phyloP scores from a whole-genome alignment of 202 grass and related monocot species.

The Musa balbisiana region DNA sequence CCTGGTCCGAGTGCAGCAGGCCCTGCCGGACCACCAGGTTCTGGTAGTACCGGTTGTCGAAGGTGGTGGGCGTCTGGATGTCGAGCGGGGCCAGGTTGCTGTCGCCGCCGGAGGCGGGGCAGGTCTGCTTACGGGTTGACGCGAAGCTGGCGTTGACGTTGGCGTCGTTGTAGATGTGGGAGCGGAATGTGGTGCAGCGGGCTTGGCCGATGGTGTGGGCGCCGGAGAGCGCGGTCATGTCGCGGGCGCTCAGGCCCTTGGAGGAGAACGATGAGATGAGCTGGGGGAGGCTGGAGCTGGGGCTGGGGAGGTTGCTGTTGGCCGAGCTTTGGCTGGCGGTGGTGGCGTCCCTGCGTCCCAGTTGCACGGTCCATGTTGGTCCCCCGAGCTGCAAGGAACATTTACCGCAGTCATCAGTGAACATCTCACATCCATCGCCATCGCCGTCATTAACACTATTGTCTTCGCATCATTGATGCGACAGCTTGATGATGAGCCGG shows the following conservation, averaged over 20 bases:
- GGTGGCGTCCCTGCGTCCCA: constrained; percentile 3
- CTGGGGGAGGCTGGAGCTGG: background rate
- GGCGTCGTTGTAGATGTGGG: constrained; percentile 5
- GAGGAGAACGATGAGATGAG: background rate
- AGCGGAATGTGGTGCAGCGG: background rate
- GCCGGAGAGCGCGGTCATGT: constrained; percentile 11
- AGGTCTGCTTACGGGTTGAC: background rate
- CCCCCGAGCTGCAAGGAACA: background rate
- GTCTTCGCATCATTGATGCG: no score
- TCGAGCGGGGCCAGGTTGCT: constrained; percentile 1
- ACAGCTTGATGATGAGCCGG: no score
- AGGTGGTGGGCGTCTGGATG: background rate
- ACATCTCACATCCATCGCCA: background rate
- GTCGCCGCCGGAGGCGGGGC: constrained; percentile 1
- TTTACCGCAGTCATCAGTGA: no score
- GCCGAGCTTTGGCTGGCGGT: constrained; percentile 6
- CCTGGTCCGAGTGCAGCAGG: background rate
- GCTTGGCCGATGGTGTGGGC: background rate
- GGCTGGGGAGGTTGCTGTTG: background rate
- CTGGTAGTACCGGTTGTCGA: constrained; percentile 10
- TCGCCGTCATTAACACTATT: background rate
- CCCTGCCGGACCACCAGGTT: constrained; percentile 6
- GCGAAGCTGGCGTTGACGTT: background rate
- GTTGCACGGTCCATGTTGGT: constrained; percentile 2
- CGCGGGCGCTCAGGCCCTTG: constrained; percentile 6